A percentile compares a stretch with the other conserved stretches of the same genome.
phyloP scores from a whole-genome alignment of 108 stramenopile genomes.

The Parietichytrium sp. region DNA sequence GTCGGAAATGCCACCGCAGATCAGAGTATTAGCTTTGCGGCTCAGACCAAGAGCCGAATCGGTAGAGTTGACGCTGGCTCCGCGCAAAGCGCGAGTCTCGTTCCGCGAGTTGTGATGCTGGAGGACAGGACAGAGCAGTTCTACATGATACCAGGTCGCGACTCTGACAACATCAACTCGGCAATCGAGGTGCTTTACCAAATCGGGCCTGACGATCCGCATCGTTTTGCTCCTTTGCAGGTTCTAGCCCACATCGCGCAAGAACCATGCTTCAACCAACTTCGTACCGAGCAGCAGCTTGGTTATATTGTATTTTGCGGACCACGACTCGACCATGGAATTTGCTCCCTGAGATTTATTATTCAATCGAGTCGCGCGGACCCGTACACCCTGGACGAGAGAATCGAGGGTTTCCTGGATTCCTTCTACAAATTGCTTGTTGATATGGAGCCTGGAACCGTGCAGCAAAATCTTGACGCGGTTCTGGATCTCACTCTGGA shows the following conservation, averaged over 20 bases:
- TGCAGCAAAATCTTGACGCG: constrained; percentile 11
- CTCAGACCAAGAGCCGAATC: background rate
- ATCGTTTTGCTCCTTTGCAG: constrained; percentile 13
- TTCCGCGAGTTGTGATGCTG: background rate
- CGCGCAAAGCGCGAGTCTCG: background rate
- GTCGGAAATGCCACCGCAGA: background rate
- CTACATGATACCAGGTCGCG: background rate
- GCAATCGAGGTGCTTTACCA: constrained; percentile 42
- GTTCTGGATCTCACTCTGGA: constrained; percentile 38
- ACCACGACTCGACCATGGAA: background rate
- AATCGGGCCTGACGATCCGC: constrained; percentile 41
- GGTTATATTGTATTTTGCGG: constrained; percentile 58
- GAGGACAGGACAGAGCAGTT: background rate
- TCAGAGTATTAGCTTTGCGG: background rate
- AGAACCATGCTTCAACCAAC: constrained; percentile 59
- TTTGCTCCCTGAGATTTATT: background rate
- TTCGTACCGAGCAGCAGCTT: constrained; percentile 65
- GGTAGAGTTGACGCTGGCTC: background rate
- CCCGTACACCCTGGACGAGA: constrained; percentile 38
- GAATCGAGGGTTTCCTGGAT: constrained; percentile 43
- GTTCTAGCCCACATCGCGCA: constrained; percentile 47
- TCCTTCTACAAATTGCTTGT: background rate
- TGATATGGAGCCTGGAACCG: background rate
- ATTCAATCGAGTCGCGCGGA: constrained; percentile 39
- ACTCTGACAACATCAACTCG: constrained; percentile 47